Conservation (phyloP, 192 early-diverging fungal species). For the Glomus cerebriforme region DNA sequence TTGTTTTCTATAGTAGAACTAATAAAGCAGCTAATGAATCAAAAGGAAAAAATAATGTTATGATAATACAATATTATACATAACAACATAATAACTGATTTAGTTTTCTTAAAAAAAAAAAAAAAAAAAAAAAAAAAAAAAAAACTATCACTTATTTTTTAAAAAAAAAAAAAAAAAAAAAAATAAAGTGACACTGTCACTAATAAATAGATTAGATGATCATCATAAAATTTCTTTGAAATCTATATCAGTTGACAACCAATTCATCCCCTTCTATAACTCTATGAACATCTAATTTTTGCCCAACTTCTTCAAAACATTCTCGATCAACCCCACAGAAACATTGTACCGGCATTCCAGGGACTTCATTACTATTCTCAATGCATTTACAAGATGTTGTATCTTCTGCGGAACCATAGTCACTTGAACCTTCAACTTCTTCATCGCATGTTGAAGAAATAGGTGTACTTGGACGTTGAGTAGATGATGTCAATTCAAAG, state of each 20-base stretch:
- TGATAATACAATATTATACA: no score
- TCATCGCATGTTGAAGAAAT: conserved; percentile 13
- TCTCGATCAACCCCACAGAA: not conserved
- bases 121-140: no score
- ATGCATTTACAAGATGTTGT: not conserved
- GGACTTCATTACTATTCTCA: not conserved
- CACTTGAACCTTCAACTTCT: conserved; percentile 6
- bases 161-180: no score
- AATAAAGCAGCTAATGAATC: no score
- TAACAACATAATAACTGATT: not conserved
- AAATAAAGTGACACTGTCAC: no score
- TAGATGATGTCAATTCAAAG: conserved; percentile 4
- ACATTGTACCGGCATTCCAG: not conserved
- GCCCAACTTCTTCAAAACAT: not conserved
- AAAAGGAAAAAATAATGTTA: no score
- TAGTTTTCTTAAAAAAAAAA: no score
- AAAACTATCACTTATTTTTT: no score
- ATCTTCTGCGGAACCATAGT: not conserved
- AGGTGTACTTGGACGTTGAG: conserved; percentile 3
- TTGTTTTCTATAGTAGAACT: no score
- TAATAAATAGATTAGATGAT: no score
- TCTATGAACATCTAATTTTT: not conserved
- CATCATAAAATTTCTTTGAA: no score
- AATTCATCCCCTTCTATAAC: not conserved
- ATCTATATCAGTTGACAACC: not conserved